Conservation (phyloP, 768 basidiomycete species). For the Mrakia gelida region DNA sequence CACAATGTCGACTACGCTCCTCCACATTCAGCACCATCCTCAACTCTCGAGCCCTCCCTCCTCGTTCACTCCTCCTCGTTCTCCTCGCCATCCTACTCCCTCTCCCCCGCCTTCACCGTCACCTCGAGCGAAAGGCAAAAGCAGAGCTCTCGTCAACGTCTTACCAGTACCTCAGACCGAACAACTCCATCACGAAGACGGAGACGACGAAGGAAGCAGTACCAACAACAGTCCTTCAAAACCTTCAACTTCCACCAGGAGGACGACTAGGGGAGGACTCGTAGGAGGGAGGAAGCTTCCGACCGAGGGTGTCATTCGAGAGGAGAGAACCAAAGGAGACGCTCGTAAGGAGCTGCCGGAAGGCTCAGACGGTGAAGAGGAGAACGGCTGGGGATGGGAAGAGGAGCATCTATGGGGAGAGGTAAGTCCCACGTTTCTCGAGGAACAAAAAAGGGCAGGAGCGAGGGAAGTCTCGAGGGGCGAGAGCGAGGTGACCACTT, state of each 20-base stretch:
- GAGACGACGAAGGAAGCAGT: background rate
- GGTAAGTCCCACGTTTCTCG: background rate
- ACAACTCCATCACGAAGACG: background rate
- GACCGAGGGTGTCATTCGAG: background rate
- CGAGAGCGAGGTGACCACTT: background rate
- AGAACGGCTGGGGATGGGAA: slow-evolving; percentile 19
- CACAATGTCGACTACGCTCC: background rate
- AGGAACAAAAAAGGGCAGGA: no score
- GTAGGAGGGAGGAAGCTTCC: background rate
- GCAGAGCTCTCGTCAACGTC: background rate
- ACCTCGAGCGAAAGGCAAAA: background rate
- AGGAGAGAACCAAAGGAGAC: slow-evolving; percentile 7
- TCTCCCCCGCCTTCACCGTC: background rate
- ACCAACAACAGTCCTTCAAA: background rate
- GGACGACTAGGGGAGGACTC: background rate
- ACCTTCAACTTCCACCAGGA: background rate
- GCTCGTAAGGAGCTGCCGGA: background rate
- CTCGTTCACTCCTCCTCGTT: slow-evolving; percentile 7
- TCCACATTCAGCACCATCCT: background rate
- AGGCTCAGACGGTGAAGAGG: background rate
- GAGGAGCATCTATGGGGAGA: slow-evolving; percentile 17
- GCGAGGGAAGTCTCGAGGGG: background rate
- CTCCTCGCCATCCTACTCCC: background rate
- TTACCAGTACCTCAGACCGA: background rate
- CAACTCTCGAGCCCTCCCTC: background rate